These are phyloP conservation scores for Quercus tomentella DNA, from an alignment of 331 rosid genomes.

Conservation along the genomic window DNA sequence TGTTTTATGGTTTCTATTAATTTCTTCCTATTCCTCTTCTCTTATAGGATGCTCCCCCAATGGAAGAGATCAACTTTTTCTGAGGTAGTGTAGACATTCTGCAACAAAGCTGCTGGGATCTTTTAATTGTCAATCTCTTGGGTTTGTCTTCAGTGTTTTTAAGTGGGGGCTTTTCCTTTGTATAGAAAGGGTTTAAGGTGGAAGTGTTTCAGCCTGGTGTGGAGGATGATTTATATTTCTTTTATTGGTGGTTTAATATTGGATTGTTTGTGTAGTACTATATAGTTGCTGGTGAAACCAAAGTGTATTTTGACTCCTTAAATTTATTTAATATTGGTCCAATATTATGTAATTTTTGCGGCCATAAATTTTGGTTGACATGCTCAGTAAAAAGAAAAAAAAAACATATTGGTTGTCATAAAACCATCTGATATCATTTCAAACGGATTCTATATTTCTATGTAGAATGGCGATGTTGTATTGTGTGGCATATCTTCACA, in stretches of 20 bases:
- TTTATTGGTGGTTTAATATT: conserved; percentile 14
- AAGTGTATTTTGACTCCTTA: conserved; percentile 28
- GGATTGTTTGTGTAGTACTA: conserved; percentile 26
- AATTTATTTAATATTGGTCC: conserved; percentile 3
- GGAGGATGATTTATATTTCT: conserved; percentile 11
- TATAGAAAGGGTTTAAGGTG: conserved; percentile 28
- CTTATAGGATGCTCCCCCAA: conserved; percentile 41
- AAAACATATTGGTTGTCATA: background rate
- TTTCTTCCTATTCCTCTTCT: background rate
- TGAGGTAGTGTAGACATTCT: conserved; percentile 30
- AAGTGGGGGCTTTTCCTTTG: conserved; percentile 38
- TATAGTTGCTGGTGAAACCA: conserved; percentile 15
- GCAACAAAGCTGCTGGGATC: conserved; percentile 8
- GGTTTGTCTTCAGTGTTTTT: conserved; percentile 37
- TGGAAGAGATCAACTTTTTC: conserved; percentile 36
- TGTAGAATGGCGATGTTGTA: too few relatives aligned
- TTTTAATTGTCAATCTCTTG: conserved; percentile 23
- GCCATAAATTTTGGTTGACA: background rate
- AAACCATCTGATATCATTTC: background rate
- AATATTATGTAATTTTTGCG: background rate
- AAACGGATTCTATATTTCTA: too few relatives aligned
- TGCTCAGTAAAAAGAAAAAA: background rate
- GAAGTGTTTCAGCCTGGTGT: conserved; percentile 12
- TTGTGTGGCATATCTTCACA: too few relatives aligned
- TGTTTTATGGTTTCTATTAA: background rate